Evolutionary conservation across 2,329 filamentous ascomycete genomes (phyloP).

Genomic region (Colletotrichum sp.): DNA sequence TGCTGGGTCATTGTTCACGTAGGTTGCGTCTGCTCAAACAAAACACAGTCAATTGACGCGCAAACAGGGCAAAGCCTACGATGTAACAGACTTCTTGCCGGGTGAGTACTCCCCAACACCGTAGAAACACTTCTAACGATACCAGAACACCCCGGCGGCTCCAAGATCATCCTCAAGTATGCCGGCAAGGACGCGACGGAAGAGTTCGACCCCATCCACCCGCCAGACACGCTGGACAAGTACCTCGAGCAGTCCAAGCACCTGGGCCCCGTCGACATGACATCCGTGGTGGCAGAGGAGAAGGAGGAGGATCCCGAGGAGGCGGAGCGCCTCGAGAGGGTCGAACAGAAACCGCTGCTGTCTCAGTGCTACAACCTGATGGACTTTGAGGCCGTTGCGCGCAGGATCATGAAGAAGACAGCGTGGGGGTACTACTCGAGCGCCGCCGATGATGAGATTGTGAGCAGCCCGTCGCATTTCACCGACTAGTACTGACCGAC

Average conservation of each 20-base stretch:
- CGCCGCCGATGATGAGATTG: conserved; percentile 88
- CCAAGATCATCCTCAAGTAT: conserved; percentile 96
- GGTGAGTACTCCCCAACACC: conserved; percentile 48
- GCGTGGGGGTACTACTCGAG: conserved; percentile 99
- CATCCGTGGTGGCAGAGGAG: conserved; percentile 71
- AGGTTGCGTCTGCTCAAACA: conserved; percentile 24
- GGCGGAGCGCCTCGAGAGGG: conserved; percentile 72
- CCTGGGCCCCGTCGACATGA: conserved; percentile 88
- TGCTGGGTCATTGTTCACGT: conserved; percentile 93
- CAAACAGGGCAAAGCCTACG: conserved; percentile 77
- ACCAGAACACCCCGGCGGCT: conserved; percentile 83
- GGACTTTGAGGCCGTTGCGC: conserved; percentile 95
- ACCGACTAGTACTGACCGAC: conserved; percentile 23
- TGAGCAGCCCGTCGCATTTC: conserved; percentile 42
- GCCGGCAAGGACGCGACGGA: conserved; percentile 92
- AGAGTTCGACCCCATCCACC: conserved; percentile 87
- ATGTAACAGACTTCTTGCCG: conserved; percentile 88
- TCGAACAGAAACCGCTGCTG: conserved; percentile 77
- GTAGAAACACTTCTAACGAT: not conserved
- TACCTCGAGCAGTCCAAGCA: conserved; percentile 88
- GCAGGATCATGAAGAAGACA: conserved; percentile 90
- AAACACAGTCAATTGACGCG: conserved; percentile 12
- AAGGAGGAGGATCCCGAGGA: conserved; percentile 69
- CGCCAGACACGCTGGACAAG: conserved; percentile 85
- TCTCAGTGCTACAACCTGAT: conserved; percentile 92